These are phyloP conservation scores for Nemania sp. DNA, from an alignment of 2,329 filamentous ascomycete genomes.

Conservation along the genomic window DNA sequence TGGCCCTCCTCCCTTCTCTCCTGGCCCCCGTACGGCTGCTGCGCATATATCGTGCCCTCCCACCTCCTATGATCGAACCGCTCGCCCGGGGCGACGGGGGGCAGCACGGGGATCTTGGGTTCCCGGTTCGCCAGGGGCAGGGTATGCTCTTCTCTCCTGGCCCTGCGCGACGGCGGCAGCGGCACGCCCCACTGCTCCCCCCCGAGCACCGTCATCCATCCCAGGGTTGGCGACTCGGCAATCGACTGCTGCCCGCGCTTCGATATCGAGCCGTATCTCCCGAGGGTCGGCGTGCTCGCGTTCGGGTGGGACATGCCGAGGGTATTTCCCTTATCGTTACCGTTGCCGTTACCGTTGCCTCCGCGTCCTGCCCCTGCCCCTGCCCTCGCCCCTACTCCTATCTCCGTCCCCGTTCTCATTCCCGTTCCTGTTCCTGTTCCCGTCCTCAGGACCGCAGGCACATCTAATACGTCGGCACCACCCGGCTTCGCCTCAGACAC, in stretches of 20 bases:
- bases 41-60: slow-evolving; percentile 21
- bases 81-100: slow-evolving; percentile 27
- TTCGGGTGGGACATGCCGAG: slow-evolving; percentile 16
- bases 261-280: slow-evolving; percentile 19
- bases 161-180: not conserved
- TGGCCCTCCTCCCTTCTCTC: not conserved
- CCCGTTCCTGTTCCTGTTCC: not conserved
- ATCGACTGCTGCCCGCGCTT: not conserved
- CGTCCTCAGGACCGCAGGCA: not conserved
- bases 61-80: slow-evolving; percentile 18
- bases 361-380: not conserved
- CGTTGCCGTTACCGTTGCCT: not conserved
- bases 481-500: not conserved
- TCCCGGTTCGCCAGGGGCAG: not conserved
- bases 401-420: not conserved
- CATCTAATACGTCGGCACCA: not conserved
- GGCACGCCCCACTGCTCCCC: not conserved
- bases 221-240: slow-evolving; percentile 18
- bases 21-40: not conserved
- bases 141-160: not conserved
- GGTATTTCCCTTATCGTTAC: not conserved
- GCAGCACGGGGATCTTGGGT: slow-evolving; percentile 20
- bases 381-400: no score
- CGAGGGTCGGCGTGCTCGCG: slow-evolving; percentile 18
- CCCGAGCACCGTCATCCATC: slow-evolving; percentile 4